Evolutionary conservation across 2,329 filamentous ascomycete species (phyloP).

Genomic region (Drechslerella dactyloides): DNA sequence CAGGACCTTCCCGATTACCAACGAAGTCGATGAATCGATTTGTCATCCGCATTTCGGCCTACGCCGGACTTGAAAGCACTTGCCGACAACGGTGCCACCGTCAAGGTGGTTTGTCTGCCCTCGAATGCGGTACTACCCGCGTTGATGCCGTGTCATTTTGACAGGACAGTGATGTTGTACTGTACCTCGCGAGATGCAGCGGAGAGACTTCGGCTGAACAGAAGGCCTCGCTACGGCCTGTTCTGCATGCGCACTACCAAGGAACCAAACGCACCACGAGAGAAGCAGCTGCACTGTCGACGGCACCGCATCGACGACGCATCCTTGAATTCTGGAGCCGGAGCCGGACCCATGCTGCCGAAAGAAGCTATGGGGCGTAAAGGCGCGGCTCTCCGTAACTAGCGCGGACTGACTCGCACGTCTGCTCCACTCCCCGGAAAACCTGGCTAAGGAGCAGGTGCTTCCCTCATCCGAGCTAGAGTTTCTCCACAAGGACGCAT

Average conservation of each 20-base stretch:
- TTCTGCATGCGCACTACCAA: background rate
- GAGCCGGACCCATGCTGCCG: slow-evolving; percentile 21
- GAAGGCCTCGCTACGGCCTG: background rate
- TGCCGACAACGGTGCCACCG: no score
- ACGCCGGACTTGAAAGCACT: no score
- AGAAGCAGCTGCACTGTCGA: background rate
- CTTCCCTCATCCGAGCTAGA: no score
- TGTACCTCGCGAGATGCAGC: background rate
- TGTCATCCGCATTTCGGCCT: no score
- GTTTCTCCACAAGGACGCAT: slow-evolving; percentile 28
- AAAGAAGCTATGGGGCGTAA: slow-evolving; percentile 10
- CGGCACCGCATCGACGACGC: background rate
- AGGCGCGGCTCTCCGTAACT: slow-evolving; percentile 23
- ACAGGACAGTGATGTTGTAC: background rate
- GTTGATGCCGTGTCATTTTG: slow-evolving; percentile 44
- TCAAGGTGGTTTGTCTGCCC: no score
- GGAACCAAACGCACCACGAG: background rate
- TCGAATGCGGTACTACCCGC: background rate
- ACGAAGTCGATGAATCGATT: no score
- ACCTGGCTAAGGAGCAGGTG: slow-evolving; percentile 13
- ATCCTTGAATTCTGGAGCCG: slow-evolving; percentile 18
- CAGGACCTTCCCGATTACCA: no score
- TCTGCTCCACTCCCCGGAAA: background rate
- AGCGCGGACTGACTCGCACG: background rate
- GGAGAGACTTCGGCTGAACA: slow-evolving; percentile 50